Evolutionary conservation across 1,139 yeast species (phyloP).

Genomic region (Schwanniomyces etchellsii): DNA sequence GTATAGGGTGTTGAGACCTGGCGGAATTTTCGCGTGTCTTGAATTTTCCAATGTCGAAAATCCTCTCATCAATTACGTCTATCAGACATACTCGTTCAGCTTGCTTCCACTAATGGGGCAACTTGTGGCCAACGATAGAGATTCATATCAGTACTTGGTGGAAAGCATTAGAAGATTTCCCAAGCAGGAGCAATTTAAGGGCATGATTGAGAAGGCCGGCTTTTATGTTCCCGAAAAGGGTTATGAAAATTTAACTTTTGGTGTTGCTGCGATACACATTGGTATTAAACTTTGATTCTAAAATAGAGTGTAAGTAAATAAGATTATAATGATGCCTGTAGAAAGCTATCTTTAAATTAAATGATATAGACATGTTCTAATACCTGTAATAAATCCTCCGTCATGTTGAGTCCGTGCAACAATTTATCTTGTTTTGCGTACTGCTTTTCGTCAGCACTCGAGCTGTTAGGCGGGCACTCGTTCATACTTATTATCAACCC

Average conservation of each 20-base stretch:
- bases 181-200: slow-evolving; percentile 81
- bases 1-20: slow-evolving; percentile 92
- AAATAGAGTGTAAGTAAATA: slow-evolving; percentile 4
- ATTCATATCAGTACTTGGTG: slow-evolving; percentile 90
- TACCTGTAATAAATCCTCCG: slow-evolving; percentile 27
- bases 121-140: slow-evolving; percentile 88
- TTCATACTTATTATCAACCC: slow-evolving; percentile 17
- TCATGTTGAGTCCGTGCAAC: slow-evolving; percentile 20
- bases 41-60: slow-evolving; percentile 92
- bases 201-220: slow-evolving; percentile 93
- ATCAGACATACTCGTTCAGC: slow-evolving; percentile 86
- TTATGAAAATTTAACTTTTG: slow-evolving; percentile 92
- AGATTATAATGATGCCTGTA: slow-evolving; percentile 12
- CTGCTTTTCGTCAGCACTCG: slow-evolving; percentile 6
- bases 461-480: slow-evolving; percentile 19
- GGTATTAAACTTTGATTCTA: slow-evolving; percentile 66
- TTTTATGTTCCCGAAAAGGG: slow-evolving; percentile 83
- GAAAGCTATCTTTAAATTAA: slow-evolving; percentile 9
- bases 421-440: slow-evolving; percentile 11
- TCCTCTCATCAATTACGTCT: slow-evolving; percentile 64
- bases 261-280: slow-evolving; percentile 92
- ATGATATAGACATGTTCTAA: slow-evolving; percentile 9
- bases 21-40: slow-evolving; percentile 95
- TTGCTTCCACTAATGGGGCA: slow-evolving; percentile 94
- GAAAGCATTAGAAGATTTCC: slow-evolving; percentile 93